Base-by-base conservation (phyloP, 179 eudicot genomes). In the Silene vulgaris region DNA sequence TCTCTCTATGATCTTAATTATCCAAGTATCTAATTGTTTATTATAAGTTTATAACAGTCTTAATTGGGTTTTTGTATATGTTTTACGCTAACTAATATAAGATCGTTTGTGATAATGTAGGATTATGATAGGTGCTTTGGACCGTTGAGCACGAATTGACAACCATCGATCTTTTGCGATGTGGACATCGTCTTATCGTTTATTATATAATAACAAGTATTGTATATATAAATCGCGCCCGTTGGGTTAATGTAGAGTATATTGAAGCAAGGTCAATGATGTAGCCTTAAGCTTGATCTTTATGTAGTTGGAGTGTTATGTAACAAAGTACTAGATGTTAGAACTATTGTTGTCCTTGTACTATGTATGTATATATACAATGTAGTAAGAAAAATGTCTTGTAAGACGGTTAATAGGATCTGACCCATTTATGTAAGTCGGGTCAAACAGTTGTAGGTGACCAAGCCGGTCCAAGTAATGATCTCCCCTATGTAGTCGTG, bases 111-210 rank as follows among this genome's bases (percentile, higher is more conserved):
- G 17, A 1, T 57, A 12, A n/a, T 62, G 73, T 75, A 77, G 80
- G 80, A 77, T 77, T 50, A 45, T 77, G 75, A 77, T 77, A 71
- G 73, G 80, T 77, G 80, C 80, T 63, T 71, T 77, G 80, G 80
- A 77, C 32, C 71, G 76, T 62, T 63, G 74, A 83, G 30, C 19
- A 68, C 40, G 50, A 30, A 60, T 32, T 71, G 30, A 30, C n/a
- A 9, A 5, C 4, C 17, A 35, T 35, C 40, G 40, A 48, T 60
- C 17, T 12, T 68, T 70, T 70, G 57, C 66, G 20, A 60, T 14
- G n/a, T 67, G 64, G 65, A 66, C 48, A 65, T 48, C 48, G 48
- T 48, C 62, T 2, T 21, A 43, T 19, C 30, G n/a, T 40, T 35
- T 3, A 16, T 29, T 30, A 64, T 28, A 29, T 32, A 40, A 40